These are phyloP conservation scores for Globisporangium canariense DNA, from an alignment of 352 stramenopile species.

Conservation along the genomic window DNA sequence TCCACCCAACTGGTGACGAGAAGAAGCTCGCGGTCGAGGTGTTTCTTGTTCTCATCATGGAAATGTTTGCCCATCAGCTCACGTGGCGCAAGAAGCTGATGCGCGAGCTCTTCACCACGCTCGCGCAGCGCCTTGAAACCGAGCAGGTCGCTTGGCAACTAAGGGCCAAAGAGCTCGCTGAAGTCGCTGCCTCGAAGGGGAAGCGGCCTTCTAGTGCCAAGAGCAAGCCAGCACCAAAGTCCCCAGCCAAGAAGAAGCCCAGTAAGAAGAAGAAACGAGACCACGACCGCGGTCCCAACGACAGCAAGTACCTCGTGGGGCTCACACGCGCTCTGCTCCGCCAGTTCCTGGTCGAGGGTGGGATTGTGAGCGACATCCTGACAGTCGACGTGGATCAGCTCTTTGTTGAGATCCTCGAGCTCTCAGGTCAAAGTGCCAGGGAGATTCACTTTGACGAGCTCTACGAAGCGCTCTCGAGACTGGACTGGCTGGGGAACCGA, in stretches of 20 bases:
- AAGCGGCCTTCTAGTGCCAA: constrained; percentile 1
- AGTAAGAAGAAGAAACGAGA: constrained; percentile 32
- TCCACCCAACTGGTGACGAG: constrained; percentile 52
- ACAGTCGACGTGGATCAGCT: constrained; percentile 46
- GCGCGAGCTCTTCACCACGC: constrained; percentile 36
- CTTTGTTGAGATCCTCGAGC: constrained; percentile 27
- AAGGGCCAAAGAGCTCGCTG: constrained; percentile 17
- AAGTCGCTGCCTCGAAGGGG: not conserved
- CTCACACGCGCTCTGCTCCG: constrained; percentile 34
- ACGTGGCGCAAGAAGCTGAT: constrained; percentile 46
- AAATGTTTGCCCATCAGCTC: constrained; percentile 42
- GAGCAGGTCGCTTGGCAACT: constrained; percentile 15
- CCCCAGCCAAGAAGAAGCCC: constrained; percentile 14
- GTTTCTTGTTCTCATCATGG: constrained; percentile 42
- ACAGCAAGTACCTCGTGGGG: constrained; percentile 38
- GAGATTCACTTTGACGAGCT: constrained; percentile 40
- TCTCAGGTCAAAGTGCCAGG: constrained; percentile 17
- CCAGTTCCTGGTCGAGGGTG: constrained; percentile 35
- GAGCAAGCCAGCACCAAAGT: constrained; percentile 4
- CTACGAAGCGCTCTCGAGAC: constrained; percentile 25
- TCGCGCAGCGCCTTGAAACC: constrained; percentile 29
- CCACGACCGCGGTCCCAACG: constrained; percentile 1
- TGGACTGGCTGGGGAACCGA: constrained; percentile 31
- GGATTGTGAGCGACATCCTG: constrained; percentile 25
- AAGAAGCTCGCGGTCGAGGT: constrained; percentile 46